Percentiles rank a stretch among this genome's conserved stretches.
Conservation (phyloP, 345 rosid genomes). For the Rhodamnia rubescens region DNA sequence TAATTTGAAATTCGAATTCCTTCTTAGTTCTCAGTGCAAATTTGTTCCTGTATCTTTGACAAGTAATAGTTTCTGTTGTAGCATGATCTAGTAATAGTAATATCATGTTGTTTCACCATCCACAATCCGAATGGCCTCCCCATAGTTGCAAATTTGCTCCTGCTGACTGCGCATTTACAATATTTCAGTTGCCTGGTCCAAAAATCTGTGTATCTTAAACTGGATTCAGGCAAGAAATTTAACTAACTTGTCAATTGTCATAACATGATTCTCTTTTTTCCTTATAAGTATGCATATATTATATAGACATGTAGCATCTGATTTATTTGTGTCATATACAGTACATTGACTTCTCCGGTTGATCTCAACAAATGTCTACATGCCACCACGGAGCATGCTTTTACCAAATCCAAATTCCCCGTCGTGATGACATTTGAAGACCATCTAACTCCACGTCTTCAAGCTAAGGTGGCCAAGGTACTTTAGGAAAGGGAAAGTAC, state of each 20-base stretch:
- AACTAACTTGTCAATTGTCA: not conserved
- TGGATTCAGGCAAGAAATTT: not conserved
- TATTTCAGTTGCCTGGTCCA: not conserved
- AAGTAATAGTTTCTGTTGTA: not conserved
- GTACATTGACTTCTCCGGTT: constrained; percentile 57
- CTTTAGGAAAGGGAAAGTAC: not conserved
- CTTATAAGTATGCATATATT: not conserved
- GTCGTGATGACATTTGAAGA: constrained; percentile 87
- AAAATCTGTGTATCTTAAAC: not conserved
- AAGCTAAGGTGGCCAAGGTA: constrained; percentile 57
- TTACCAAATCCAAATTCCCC: constrained; percentile 53
- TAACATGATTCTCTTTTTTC: not conserved
- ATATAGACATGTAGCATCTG: not conserved
- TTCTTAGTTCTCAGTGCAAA: not conserved
- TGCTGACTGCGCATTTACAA: not conserved
- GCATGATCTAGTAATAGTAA: not conserved
- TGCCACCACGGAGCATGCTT: constrained; percentile 55
- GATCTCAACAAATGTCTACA: constrained; percentile 46
- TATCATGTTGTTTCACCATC: not conserved
- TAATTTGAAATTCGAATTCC: not conserved
- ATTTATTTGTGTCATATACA: constrained; percentile 3
- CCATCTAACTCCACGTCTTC: constrained; percentile 55
- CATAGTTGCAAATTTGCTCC: not conserved
- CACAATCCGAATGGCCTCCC: not conserved
- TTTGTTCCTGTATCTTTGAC: not conserved